Percentiles rank a stretch among this genome's conserved stretches.
Evolutionary conservation across 257 asterid genomes (phyloP).

Genomic region (Echium plantagineum): DNA sequence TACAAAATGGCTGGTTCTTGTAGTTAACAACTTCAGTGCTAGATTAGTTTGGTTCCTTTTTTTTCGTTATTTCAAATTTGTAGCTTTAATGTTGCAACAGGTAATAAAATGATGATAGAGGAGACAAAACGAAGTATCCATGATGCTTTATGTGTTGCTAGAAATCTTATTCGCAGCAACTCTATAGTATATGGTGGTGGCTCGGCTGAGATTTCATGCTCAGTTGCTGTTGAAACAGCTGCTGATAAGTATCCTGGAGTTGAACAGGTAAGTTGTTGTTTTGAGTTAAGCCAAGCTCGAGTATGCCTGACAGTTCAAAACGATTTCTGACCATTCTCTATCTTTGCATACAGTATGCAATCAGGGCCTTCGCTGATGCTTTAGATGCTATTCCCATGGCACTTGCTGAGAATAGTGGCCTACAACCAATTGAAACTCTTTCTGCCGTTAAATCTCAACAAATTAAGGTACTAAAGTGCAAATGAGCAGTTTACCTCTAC

Average conservation of each 20-base stretch:
- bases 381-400: slow-evolving; percentile 97
- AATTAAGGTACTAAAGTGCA: slow-evolving; percentile 44
- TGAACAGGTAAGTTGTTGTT: slow-evolving; percentile 51
- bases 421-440: slow-evolving; percentile 88
- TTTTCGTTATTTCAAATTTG: too few species aligned
- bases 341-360: slow-evolving; percentile 59
- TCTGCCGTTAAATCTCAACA: slow-evolving; percentile 89
- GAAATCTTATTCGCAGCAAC: slow-evolving; percentile 86
- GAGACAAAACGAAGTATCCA: slow-evolving; percentile 95
- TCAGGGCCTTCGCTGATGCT: slow-evolving; percentile 94
- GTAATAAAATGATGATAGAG: slow-evolving; percentile 98
- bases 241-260: slow-evolving; percentile 96
- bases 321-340: slow-evolving; percentile 3
- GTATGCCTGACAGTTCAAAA: too few species aligned
- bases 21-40: too few species aligned
- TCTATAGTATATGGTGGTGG: slow-evolving; percentile 98
- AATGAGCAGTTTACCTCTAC: too few species aligned
- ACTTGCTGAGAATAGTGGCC: slow-evolving; percentile 93
- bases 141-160: slow-evolving; percentile 86
- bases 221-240: slow-evolving; percentile 92
- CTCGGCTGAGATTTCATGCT: slow-evolving; percentile 89
- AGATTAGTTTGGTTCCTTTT: too few species aligned
- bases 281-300: too few species aligned
- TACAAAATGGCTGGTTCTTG: too few species aligned
- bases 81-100: slow-evolving; percentile 16